Evolutionary conservation across 106 monocot genomes (phyloP).

Genomic region (Narthecium ossifragum): DNA sequence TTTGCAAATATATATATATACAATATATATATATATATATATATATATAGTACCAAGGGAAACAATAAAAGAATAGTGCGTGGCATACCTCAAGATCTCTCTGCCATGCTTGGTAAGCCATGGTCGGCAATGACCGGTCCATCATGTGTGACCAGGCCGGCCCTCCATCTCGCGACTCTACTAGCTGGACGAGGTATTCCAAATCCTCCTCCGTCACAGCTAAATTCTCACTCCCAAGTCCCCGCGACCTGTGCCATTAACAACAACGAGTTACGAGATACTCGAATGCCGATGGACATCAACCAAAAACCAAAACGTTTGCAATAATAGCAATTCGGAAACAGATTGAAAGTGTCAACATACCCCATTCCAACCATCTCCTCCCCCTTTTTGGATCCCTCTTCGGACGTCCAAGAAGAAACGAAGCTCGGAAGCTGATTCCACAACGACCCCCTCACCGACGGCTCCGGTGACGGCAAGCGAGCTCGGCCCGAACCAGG

Average conservation of each 20-base stretch:
- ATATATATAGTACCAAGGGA: no score
- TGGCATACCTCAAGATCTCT: constrained; percentile 69
- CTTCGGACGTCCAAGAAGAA: constrained; percentile 4
- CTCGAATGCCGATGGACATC: background rate
- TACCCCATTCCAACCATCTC: background rate
- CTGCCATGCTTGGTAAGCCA: constrained; percentile 72
- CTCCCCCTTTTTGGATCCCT: background rate
- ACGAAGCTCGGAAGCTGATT: constrained; percentile 15
- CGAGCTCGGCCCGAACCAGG: constrained; percentile 4
- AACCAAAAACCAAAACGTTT: background rate
- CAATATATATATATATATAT: no score
- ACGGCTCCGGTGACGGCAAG: constrained; percentile 13
- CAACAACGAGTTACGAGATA: no score
- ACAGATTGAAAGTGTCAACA: background rate
- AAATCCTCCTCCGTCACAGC: constrained; percentile 53
- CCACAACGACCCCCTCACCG: no score
- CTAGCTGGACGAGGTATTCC: constrained; percentile 43
- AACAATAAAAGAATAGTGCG: no score
- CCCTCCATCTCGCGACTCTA: no score
- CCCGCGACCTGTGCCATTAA: constrained; percentile 3
- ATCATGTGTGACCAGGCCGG: constrained; percentile 84
- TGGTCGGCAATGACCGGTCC: constrained; percentile 50
- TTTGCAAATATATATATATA: no score
- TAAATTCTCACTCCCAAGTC: constrained; percentile 18
- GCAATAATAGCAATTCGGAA: background rate